These are phyloP conservation scores for Forsythia suspensa DNA, from an alignment of 257 asterid genomes.

Conservation along the genomic window DNA sequence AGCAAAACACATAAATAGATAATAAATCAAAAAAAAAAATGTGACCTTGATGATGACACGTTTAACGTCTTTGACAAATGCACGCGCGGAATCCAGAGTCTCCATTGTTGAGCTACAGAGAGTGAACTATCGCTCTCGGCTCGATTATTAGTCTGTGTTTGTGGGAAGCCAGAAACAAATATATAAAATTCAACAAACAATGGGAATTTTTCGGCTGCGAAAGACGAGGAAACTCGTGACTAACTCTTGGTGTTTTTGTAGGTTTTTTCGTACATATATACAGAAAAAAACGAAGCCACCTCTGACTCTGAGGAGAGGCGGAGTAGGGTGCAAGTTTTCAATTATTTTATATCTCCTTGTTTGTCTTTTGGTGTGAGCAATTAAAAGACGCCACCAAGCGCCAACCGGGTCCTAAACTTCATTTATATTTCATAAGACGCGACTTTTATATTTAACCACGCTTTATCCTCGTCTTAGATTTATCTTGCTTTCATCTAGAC, in stretches of 20 bases:
- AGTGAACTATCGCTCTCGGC: neutral
- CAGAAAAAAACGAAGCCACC: neutral
- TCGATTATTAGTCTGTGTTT: neutral
- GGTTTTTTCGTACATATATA: neutral
- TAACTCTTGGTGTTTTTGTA: neutral
- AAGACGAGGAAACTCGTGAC: slow-evolving; percentile 9
- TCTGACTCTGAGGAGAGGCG: neutral
- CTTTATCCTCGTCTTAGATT: too few relatives aligned
- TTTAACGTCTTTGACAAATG: slow-evolving; percentile 50
- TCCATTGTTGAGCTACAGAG: slow-evolving; percentile 25
- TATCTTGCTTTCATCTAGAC: too few relatives aligned
- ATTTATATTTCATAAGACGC: too few relatives aligned
- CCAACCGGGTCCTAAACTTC: too few relatives aligned
- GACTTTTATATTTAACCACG: too few relatives aligned
- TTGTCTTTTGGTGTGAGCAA: neutral
- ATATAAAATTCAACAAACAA: neutral
- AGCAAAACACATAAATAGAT: neutral
- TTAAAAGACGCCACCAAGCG: neutral
- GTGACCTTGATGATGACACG: slow-evolving; percentile 53
- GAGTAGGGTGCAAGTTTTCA: neutral
- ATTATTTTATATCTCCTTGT: neutral
- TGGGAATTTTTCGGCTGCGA: neutral
- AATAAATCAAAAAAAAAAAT: neutral
- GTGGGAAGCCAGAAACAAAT: neutral
- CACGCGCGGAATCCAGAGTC: slow-evolving; percentile 45